Percentiles rank a stretch among this genome's conserved stretches.
These are phyloP conservation scores for Ceratocystis cacaofunesta DNA, from an alignment of 2,329 filamentous ascomycete species.

Conservation along the genomic window DNA sequence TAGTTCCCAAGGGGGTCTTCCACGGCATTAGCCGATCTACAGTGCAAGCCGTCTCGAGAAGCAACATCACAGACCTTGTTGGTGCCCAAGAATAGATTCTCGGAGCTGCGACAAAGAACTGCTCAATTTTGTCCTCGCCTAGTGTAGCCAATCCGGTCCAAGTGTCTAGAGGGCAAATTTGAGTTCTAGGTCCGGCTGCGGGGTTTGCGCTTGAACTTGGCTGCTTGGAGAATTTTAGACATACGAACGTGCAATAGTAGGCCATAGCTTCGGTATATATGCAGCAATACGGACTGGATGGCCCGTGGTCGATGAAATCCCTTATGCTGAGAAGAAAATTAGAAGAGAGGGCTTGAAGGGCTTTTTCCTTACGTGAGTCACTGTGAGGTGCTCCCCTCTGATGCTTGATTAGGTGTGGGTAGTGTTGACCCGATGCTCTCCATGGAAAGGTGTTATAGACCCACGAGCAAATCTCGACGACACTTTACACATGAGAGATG, in stretches of 20 bases:
- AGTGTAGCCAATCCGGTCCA: neutral
- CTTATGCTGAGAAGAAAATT: neutral
- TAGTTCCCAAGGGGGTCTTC: neutral
- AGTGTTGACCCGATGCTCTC: neutral
- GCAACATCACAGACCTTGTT: neutral
- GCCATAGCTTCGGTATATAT: neutral
- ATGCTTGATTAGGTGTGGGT: neutral
- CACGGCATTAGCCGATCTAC: too few species aligned
- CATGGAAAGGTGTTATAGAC: neutral
- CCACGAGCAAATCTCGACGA: neutral
- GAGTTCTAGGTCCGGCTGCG: neutral
- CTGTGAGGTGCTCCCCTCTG: neutral
- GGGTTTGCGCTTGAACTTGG: neutral
- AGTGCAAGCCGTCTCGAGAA: neutral
- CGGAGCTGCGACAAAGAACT: neutral
- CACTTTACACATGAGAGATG: neutral
- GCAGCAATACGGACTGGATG: neutral
- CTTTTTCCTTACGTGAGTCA: neutral
- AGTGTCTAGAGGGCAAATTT: neutral
- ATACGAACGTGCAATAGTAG: neutral
- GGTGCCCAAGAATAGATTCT: slow-evolving; percentile 7
- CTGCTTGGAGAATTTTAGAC: neutral
- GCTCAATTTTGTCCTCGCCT: neutral
- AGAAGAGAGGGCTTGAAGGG: neutral
- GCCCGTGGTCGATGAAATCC: neutral